phyloP scores from a whole-genome alignment of 2,329 filamentous ascomycete genomes.

The Lecanicillium sp. region DNA sequence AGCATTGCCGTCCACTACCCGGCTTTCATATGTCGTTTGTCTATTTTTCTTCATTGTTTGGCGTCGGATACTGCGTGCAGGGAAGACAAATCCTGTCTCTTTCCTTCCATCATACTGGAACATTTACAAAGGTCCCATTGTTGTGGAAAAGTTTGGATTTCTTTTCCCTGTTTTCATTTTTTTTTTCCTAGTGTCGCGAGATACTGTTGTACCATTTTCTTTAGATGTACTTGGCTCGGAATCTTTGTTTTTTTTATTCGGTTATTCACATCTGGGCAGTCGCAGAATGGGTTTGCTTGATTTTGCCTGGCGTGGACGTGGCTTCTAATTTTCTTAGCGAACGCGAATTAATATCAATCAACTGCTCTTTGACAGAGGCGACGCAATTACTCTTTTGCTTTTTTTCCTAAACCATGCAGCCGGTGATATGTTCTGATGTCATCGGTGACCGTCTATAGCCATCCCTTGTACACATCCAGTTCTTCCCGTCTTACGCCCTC shows the following conservation, averaged over 20 bases:
- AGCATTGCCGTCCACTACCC: background rate
- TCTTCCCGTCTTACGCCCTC: slow-evolving; percentile 53
- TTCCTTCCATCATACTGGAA: too few species aligned
- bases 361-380: background rate
- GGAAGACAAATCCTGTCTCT: too few species aligned
- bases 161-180: background rate
- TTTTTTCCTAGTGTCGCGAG: slow-evolving; percentile 12
- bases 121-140: too few species aligned
- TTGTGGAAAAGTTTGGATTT: background rate
- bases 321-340: background rate
- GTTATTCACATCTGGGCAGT: background rate
- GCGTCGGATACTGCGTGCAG: slow-evolving; percentile 8
- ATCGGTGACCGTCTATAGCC: slow-evolving; percentile 33
- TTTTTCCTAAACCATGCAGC: background rate
- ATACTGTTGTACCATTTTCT: slow-evolving; percentile 1
- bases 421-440: background rate
- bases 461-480: slow-evolving; percentile 37
- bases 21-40: background rate
- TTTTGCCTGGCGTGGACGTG: background rate
- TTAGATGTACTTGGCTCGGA: background rate
- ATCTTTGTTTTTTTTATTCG: background rate
- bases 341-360: background rate
- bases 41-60: background rate
- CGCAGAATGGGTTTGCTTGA: background rate
- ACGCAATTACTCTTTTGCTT: background rate